These are phyloP conservation scores for Neoboletus brunneissimus DNA, from an alignment of 768 basidiomycete species.

Conservation along the genomic window DNA sequence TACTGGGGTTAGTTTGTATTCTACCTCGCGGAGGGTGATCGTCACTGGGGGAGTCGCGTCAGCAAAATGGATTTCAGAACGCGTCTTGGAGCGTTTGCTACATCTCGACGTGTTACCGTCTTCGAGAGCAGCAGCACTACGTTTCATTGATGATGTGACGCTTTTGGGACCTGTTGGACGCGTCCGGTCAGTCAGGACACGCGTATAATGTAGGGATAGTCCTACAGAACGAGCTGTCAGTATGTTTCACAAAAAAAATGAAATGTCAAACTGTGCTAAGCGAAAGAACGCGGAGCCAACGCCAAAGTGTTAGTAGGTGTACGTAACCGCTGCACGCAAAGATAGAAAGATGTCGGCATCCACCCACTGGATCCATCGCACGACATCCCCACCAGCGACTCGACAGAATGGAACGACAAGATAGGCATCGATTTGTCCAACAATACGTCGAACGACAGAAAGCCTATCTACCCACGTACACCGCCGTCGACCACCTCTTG, in stretches of 20 bases:
- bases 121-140: constrained; percentile 10
- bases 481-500: constrained; percentile 35
- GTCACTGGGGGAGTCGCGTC: constrained; percentile 21
- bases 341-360: neutral
- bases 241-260: constrained; percentile 8
- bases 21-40: constrained; percentile 35
- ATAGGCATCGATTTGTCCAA: constrained; percentile 42
- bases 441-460: constrained; percentile 52
- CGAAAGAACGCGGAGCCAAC: neutral
- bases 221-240: neutral
- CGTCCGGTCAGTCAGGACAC: neutral
- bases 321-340: constrained; percentile 4
- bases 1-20: constrained; percentile 45
- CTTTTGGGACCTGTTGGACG: neutral
- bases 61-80: constrained; percentile 18
- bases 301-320: neutral
- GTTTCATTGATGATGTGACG: constrained; percentile 20
- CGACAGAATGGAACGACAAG: constrained; percentile 26
- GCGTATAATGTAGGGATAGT: neutral
- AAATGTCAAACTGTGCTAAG: neutral
- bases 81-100: constrained; percentile 25
- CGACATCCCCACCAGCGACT: neutral
- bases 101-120: constrained; percentile 7
- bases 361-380: neutral
- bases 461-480: constrained; percentile 42